These are phyloP conservation scores for Spiraea crenata DNA, from an alignment of 331 rosid species.

Conservation along the genomic window DNA sequence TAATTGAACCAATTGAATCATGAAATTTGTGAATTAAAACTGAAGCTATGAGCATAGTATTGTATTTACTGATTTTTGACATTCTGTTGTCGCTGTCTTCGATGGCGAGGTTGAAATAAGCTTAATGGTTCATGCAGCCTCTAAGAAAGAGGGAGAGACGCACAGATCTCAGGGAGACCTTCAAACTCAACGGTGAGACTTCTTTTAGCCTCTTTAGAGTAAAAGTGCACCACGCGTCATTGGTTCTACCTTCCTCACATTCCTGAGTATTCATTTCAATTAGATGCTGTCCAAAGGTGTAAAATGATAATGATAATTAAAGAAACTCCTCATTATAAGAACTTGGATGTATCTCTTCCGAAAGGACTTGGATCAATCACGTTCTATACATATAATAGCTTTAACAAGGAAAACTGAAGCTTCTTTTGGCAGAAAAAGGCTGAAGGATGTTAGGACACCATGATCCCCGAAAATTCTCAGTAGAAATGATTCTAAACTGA, in stretches of 20 bases:
- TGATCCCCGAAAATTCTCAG: background rate
- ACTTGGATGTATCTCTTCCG: background rate
- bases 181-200: conserved; percentile 84
- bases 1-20: too few species aligned
- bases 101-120: too few species aligned
- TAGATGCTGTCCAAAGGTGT: background rate
- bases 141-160: conserved; percentile 28
- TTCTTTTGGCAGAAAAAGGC: too few species aligned
- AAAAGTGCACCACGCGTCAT: conserved; percentile 69
- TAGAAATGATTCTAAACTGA: conserved; percentile 16
- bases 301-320: background rate
- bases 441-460: background rate
- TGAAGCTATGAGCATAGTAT: too few species aligned
- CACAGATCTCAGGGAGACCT: conserved; percentile 87
- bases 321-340: background rate
- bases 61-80: too few species aligned
- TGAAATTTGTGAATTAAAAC: too few species aligned
- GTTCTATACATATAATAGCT: background rate
- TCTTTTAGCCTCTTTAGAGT: conserved; percentile 66
- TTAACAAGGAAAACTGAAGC: background rate
- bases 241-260: conserved; percentile 58
- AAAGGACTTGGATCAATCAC: background rate
- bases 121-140: background rate
- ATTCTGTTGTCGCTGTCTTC: too few species aligned
- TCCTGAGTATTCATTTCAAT: conserved; percentile 42